Evolutionary conservation across 148 eudicot species (phyloP), one percentile per base, ranked within the genome.

Genomic region (Rhododendron griersonianum): DNA sequence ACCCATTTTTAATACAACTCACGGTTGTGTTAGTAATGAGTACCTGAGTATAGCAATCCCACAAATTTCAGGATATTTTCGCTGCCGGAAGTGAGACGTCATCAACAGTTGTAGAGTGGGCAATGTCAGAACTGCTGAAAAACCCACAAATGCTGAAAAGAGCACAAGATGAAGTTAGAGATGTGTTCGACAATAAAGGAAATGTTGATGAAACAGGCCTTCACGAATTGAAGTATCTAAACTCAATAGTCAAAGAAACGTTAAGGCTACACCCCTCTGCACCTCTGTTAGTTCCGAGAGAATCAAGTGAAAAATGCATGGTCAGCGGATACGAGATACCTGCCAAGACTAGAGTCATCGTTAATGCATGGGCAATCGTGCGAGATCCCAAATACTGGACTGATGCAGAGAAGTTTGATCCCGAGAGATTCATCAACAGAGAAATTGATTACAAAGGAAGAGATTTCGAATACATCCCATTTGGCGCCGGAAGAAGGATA

Each of bases 401-500:
- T 13, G 85, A 90, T 3, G 81, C 89, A 69, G 88, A 90, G 41
- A 47, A 25, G n/a, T 90, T 90, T 45, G 25, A 86, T n/a, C 89
- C 91, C 1, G 89, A 90, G 57, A 90, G 91, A 79, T 90, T 87
- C 23, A 37, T 69, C 7, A 44, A 84, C 25, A 73, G 80, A n/a
- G 53, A 63, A 28, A 61, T 90, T 1, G 91, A 90, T 51, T 87
- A 41, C 76, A 87, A 81, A 50, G 88, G 88, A 21, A 35, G 19
- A 5, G 47, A 87, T 47, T 89, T 87, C 7, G 85, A 85, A 35
- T 80, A 83, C 39, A 41, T 89, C 14, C 88, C 91, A 30, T 89
- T 89, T 81, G 91, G 91, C 23, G 82, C 91, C 0, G 88, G 88
- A 77, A 83, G 91, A 82, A 85, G 89, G 78, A 86, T 85, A 78